Conservation (phyloP, 2,329 filamentous ascomycete species). For the Hymenoscyphus albidus region DNA sequence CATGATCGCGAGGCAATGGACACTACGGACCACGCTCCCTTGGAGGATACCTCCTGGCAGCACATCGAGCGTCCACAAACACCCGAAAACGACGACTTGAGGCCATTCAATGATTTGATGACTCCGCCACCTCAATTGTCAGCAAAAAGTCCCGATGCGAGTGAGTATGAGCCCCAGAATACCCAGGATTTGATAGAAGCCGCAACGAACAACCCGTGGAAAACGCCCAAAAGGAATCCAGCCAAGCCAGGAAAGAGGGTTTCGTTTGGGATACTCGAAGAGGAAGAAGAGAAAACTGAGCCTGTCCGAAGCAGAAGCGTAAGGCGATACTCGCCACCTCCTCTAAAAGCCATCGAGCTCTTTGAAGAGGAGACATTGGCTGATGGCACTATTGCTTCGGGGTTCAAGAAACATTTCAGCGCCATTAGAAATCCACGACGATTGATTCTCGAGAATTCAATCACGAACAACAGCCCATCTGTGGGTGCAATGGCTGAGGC, state of each 20-base stretch:
- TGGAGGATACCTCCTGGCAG: constrained; percentile 15
- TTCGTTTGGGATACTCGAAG: constrained; percentile 27
- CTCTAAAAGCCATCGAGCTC: constrained; percentile 11
- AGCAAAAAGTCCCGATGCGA: no score
- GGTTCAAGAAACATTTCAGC: constrained; percentile 24
- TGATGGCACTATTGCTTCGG: constrained; percentile 17
- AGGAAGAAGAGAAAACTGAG: constrained; percentile 13
- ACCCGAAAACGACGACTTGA: constrained; percentile 17
- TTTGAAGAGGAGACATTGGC: constrained; percentile 18
- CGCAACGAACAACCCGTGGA: constrained; percentile 31
- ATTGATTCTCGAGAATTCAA: constrained; percentile 18
- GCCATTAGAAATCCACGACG: constrained; percentile 18
- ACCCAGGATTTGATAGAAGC: constrained; percentile 28
- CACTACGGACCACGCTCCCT: background rate
- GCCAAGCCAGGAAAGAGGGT: constrained; percentile 28
- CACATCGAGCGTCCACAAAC: constrained; percentile 18
- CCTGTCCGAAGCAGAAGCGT: background rate
- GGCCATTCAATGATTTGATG: constrained; percentile 24
- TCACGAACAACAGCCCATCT: constrained; percentile 37
- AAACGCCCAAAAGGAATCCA: constrained; percentile 16
- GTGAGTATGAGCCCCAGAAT: constrained; percentile 8
- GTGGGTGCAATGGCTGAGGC: constrained; percentile 48
- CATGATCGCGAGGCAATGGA: background rate
- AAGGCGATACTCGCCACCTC: constrained; percentile 22
- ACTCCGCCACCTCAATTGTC: constrained; percentile 19